Percentiles rank a stretch among this genome's conserved stretches.
Conservation (phyloP, 305 asterid species). For the Euphrasia arctica region DNA sequence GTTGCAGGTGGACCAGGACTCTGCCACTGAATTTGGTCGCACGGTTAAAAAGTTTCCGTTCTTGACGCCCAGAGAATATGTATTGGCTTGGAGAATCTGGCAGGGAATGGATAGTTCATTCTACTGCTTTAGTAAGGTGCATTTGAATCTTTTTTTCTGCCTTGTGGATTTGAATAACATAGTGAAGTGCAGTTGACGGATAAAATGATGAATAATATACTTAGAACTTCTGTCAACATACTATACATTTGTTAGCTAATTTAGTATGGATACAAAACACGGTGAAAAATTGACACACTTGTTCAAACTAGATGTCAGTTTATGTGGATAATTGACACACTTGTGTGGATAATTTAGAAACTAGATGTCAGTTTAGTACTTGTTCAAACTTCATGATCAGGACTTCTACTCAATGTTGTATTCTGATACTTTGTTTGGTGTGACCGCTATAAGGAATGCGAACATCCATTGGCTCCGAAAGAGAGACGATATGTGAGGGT, state of each 20-base stretch:
- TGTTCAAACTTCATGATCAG: constrained; percentile 20
- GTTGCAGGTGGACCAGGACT: constrained; percentile 59
- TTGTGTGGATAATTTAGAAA: background rate
- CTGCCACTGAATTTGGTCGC: constrained; percentile 73
- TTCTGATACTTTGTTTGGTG: constrained; percentile 28
- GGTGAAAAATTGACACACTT: constrained; percentile 9
- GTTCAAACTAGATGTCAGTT: no score
- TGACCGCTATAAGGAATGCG: constrained; percentile 62
- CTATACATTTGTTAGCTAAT: constrained; percentile 9
- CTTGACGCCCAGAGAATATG: constrained; percentile 83
- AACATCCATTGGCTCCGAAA: constrained; percentile 75
- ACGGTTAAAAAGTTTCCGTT: constrained; percentile 74
- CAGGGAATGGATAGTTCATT: constrained; percentile 62
- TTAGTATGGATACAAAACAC: constrained; percentile 3
- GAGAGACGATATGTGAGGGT: constrained; percentile 67
- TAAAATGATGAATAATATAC: no score
- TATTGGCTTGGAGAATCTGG: constrained; percentile 94
- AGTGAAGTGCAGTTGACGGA: no score
- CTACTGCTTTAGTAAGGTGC: constrained; percentile 87
- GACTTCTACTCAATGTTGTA: constrained; percentile 25
- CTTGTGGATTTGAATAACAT: no score
- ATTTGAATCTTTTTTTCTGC: background rate
- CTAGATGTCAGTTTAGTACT: constrained; percentile 11
- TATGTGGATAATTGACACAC: no score
- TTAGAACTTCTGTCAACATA: background rate